Conservation (phyloP, 352 stramenopile genomes). For the Phytophthora capsici region DNA sequence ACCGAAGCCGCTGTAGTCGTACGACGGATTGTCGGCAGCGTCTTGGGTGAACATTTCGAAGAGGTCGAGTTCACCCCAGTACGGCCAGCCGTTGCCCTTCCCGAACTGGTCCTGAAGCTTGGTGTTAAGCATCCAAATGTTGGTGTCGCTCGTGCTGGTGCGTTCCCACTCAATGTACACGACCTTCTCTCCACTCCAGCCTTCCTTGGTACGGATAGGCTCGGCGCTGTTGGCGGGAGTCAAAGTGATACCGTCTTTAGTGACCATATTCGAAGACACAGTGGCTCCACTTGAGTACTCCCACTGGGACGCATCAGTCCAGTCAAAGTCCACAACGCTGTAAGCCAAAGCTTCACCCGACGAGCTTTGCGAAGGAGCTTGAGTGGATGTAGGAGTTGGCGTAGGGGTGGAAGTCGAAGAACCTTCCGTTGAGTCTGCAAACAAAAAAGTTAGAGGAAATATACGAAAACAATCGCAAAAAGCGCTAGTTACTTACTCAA, state of each 20-base stretch:
- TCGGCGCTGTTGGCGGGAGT: conserved; percentile 55
- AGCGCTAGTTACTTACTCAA: conserved; percentile 10
- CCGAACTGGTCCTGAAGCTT: conserved; percentile 72
- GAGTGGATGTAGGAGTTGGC: conserved; percentile 23
- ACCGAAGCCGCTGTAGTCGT: conserved; percentile 62
- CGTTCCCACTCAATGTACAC: conserved; percentile 77
- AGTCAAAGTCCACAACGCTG: conserved; percentile 69
- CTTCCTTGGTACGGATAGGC: conserved; percentile 66
- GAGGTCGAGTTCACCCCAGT: conserved; percentile 80
- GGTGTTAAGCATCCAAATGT: conserved; percentile 89
- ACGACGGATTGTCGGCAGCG: conserved; percentile 34
- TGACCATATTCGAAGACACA: conserved; percentile 54
- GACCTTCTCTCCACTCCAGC: conserved; percentile 77
- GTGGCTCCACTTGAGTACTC: conserved; percentile 53
- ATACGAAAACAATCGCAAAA: not conserved
- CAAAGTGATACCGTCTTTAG: conserved; percentile 57
- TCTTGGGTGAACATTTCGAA: conserved; percentile 89
- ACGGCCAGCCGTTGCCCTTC: conserved; percentile 65
- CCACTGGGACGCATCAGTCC: conserved; percentile 67
- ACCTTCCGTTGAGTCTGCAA: conserved; percentile 30
- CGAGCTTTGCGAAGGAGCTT: conserved; percentile 24
- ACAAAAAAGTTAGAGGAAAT: conserved; percentile 1
- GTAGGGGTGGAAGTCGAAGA: conserved; percentile 12
- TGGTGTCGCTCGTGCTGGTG: conserved; percentile 68
- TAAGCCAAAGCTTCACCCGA: conserved; percentile 49